A percentile compares a stretch with the other conserved stretches of the same genome.
These are phyloP conservation scores for Sporothrix sp. DNA, from an alignment of 2,329 filamentous ascomycete genomes.

Conservation along the genomic window DNA sequence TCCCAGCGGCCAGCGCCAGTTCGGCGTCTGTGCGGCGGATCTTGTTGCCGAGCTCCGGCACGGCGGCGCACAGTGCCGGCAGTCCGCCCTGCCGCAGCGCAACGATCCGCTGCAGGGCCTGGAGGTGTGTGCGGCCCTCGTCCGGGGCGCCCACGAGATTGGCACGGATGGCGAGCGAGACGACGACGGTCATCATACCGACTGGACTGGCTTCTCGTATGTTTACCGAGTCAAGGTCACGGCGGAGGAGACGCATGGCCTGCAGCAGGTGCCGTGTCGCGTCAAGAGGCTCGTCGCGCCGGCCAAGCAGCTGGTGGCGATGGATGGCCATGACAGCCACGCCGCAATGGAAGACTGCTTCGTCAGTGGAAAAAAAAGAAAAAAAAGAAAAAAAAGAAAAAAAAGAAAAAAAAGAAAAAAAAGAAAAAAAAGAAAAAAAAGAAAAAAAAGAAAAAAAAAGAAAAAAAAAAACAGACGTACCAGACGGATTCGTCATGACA, in stretches of 20 bases:
- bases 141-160: neutral
- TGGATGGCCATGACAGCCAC: slow-evolving; percentile 2
- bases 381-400: neutral
- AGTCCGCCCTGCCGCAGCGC: neutral
- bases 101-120: neutral
- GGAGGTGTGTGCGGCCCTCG: neutral
- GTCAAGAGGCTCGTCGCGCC: neutral
- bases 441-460: neutral
- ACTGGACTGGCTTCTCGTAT: neutral
- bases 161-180: slow-evolving; percentile 5
- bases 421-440: neutral
- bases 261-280: slow-evolving; percentile 1
- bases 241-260: slow-evolving; percentile 1
- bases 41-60: slow-evolving; percentile 4
- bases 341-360: neutral
- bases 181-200: neutral
- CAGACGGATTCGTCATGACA: neutral
- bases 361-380: neutral
- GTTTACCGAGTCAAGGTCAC: neutral
- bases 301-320: neutral
- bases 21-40: neutral
- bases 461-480: neutral
- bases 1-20: neutral
- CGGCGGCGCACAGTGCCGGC: neutral
- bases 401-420: neutral